Conservation (phyloP, 805 yeast species). For the Middelhovenomyces tepae region DNA sequence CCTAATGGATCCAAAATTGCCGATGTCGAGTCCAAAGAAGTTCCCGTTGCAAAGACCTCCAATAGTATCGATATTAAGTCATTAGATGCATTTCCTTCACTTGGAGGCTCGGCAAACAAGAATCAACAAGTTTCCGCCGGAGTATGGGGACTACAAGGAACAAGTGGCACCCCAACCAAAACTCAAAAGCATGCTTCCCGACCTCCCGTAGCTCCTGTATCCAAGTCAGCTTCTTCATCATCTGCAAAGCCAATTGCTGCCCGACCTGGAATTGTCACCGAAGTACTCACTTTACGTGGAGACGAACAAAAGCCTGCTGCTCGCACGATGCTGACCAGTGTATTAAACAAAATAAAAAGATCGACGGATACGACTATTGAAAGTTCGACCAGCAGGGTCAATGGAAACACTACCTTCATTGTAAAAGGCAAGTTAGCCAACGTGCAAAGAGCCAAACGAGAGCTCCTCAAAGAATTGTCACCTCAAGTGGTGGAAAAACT, state of each 20-base stretch:
- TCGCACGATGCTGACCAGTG: slow-evolving; percentile 59
- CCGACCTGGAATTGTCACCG: slow-evolving; percentile 58
- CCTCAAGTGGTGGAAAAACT: slow-evolving; percentile 58
- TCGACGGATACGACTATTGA: slow-evolving; percentile 61
- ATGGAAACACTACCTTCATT: slow-evolving; percentile 73
- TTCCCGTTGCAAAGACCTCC: slow-evolving; percentile 1
- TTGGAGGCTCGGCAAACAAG: slow-evolving; percentile 15
- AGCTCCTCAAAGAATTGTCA: slow-evolving; percentile 65
- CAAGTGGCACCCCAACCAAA: not conserved
- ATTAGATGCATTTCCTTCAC: slow-evolving; percentile 24
- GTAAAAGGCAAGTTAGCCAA: slow-evolving; percentile 64
- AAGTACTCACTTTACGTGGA: slow-evolving; percentile 65
- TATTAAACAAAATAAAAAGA: slow-evolving; percentile 54
- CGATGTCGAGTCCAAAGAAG: slow-evolving; percentile 2
- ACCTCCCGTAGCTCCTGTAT: slow-evolving; percentile 4
- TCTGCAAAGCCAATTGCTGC: slow-evolving; percentile 35
- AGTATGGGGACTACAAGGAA: slow-evolving; percentile 13
- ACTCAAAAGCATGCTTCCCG: slow-evolving; percentile 5
- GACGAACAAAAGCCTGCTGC: slow-evolving; percentile 55
- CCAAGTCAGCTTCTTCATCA: slow-evolving; percentile 10
- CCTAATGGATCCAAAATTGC: slow-evolving; percentile 1
- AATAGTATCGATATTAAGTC: slow-evolving; percentile 20
- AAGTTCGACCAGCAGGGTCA: slow-evolving; percentile 67
- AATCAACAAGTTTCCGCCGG: slow-evolving; percentile 8
- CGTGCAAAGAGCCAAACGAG: slow-evolving; percentile 64